These are phyloP conservation scores for Suillus subaureus DNA, from an alignment of 768 basidiomycete species.

Conservation along the genomic window DNA sequence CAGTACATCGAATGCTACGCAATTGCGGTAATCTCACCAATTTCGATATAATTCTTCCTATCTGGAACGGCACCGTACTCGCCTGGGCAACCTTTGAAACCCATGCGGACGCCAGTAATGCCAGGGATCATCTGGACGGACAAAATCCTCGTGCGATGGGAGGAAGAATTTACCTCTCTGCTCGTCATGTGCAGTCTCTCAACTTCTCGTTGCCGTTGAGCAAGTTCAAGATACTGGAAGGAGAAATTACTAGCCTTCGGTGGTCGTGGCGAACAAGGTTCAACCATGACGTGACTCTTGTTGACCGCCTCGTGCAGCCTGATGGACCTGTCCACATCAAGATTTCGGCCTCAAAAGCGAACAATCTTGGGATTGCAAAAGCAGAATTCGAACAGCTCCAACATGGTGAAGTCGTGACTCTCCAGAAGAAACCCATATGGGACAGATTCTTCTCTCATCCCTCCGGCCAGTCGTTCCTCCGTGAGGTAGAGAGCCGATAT, in stretches of 20 bases:
- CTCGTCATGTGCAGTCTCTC: conserved; percentile 57
- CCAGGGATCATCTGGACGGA: conserved; percentile 49
- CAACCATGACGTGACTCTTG: conserved; percentile 32
- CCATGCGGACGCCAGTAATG: conserved; percentile 52
- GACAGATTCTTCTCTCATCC: conserved; percentile 57
- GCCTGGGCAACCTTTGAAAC: conserved; percentile 60
- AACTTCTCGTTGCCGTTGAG: conserved; percentile 42
- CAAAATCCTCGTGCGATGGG: conserved; percentile 49
- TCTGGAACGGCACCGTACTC: conserved; percentile 47
- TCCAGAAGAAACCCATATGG: conserved; percentile 62
- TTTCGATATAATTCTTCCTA: conserved; percentile 56
- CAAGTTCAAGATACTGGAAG: conserved; percentile 41
- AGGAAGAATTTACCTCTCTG: conserved; percentile 44
- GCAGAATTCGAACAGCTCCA: conserved; percentile 61
- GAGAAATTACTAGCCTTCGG: conserved; percentile 51
- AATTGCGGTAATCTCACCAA: conserved; percentile 38
- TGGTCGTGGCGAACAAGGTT: conserved; percentile 35
- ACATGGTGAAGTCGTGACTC: conserved; percentile 58
- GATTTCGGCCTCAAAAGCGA: conserved; percentile 51
- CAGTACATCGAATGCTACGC: conserved; percentile 41
- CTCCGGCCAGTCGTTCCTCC: conserved; percentile 48
- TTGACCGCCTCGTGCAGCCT: conserved; percentile 2
- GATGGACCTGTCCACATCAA: conserved; percentile 40
- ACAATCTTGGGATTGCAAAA: conserved; percentile 58
- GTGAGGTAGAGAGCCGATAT: conserved; percentile 40